These are phyloP conservation scores for Handroanthus guayacan DNA, from an alignment of 257 asterid genomes.

Conservation along the genomic window DNA sequence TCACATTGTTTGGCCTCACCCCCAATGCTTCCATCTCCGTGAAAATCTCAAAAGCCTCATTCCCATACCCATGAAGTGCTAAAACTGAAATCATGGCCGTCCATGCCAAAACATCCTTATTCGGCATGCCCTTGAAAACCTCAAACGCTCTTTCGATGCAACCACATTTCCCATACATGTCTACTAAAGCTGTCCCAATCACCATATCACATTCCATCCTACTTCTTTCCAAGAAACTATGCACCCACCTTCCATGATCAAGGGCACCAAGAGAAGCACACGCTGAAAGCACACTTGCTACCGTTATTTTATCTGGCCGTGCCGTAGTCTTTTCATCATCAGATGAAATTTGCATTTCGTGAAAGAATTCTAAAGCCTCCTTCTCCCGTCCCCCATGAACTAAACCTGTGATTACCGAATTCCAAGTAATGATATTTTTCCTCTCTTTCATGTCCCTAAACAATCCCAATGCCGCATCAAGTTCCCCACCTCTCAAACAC, in stretches of 20 bases:
- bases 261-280: conserved; percentile 87
- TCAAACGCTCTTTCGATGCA: conserved; percentile 57
- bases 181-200: conserved; percentile 76
- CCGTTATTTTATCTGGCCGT: conserved; percentile 71
- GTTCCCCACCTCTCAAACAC: conserved; percentile 61
- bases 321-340: conserved; percentile 38
- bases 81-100: conserved; percentile 76
- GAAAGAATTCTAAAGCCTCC: conserved; percentile 69
- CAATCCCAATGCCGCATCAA: conserved; percentile 56
- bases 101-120: conserved; percentile 81
- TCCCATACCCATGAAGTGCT: conserved; percentile 69
- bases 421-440: conserved; percentile 74
- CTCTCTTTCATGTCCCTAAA: conserved; percentile 59
- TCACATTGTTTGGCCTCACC: conserved; percentile 71
- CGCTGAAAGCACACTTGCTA: conserved; percentile 75
- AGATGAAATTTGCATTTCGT: conserved; percentile 62
- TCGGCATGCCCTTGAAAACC: conserved; percentile 59
- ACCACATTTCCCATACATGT: conserved; percentile 91
- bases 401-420: conserved; percentile 79
- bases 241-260: conserved; percentile 81
- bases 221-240: conserved; percentile 60
- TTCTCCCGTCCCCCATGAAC: conserved; percentile 78
- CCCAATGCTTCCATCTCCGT: conserved; percentile 61
- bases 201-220: conserved; percentile 73
- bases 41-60: conserved; percentile 62